Evolutionary conservation across 2,329 filamentous ascomycete species (phyloP), one percentile per base, ranked within the genome.

Genomic region (Corniculantispora saksenae): DNA sequence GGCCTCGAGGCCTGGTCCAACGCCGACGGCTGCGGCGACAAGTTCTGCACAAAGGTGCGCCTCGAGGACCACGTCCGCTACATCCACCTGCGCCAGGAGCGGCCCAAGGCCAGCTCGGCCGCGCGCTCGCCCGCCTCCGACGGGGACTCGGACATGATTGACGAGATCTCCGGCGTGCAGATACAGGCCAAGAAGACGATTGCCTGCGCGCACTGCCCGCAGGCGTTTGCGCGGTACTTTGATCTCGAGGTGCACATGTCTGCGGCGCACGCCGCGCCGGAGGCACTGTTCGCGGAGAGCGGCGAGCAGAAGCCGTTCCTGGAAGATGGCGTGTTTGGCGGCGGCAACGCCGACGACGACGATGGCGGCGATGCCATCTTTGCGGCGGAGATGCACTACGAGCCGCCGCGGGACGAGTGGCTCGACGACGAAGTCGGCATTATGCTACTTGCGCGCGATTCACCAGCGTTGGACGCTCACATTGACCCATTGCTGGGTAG

Each of bases 41-140:
- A 85, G 43, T 95, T 96, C 72, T 86, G 86, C 66, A 91, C 90
- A 67, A 97, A 96, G 76, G 84, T 87, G 21, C 88, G 88, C 35
- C 83, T 97, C 0, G 91, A 94, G 75, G 91, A 95, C 69, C 94
- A 98, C 74, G 84, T 97, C 53, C 89, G 92, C 23, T 93, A 90
- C 56, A 86, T 92, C 25, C 94, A 98, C 75, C 81, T 97, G 29
- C 87, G 89, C n/a, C 72, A 77, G 19, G 77, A 81, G 63, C 81
- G 85, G 15, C 82, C 72, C 65, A 65, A 74, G 48, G 72, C 69
- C 61, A 69, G 69, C 63, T 61, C 69, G 64, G 67, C 53, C 51
- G 45, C 59, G 35, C 48, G 23, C 35, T 53, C 48, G 3, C 45
- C 61, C 1, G 5, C 29, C 43, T 5, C 43, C 19, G 51, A 55